Conservation (phyloP, 1,284 basidiomycete species). For the Tilletia setariae region DNA sequence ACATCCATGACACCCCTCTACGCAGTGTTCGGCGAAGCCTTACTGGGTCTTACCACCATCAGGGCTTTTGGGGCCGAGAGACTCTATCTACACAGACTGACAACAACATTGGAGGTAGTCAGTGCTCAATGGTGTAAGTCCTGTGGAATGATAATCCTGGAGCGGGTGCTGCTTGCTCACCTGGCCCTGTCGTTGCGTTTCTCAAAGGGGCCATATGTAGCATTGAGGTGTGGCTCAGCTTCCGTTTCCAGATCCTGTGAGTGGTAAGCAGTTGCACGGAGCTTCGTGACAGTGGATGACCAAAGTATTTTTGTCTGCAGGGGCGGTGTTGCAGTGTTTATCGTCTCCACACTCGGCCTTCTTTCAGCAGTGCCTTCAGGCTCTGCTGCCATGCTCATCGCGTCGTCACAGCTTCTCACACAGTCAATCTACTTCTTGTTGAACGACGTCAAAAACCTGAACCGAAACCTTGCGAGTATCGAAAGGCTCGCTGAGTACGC, state of each 20-base stretch:
- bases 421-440: slow-evolving; percentile 37
- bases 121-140: background rate
- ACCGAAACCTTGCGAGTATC: slow-evolving; percentile 65
- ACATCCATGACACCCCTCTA: slow-evolving; percentile 52
- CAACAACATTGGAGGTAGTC: slow-evolving; percentile 35
- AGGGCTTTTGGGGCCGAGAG: slow-evolving; percentile 45
- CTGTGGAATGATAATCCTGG: too few species aligned
- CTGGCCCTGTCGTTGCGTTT: slow-evolving; percentile 30
- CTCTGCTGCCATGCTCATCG: slow-evolving; percentile 78
- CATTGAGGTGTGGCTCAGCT: slow-evolving; percentile 46
- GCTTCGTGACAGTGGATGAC: background rate
- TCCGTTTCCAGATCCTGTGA: slow-evolving; percentile 36
- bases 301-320: background rate
- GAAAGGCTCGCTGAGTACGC: slow-evolving; percentile 87
- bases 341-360: slow-evolving; percentile 65
- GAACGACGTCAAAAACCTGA: slow-evolving; percentile 38
- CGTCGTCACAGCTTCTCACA: slow-evolving; percentile 55
- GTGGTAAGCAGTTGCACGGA: background rate
- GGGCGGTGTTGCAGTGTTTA: slow-evolving; percentile 38
- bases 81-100: slow-evolving; percentile 26
- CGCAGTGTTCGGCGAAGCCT: slow-evolving; percentile 38
- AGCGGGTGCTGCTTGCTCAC: background rate
- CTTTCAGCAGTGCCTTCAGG: slow-evolving; percentile 69
- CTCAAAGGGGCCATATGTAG: slow-evolving; percentile 50
- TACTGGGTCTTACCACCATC: slow-evolving; percentile 48